phyloP scores from a whole-genome alignment of 106 monocot genomes.

The Phalaenopsis aphrodite region DNA sequence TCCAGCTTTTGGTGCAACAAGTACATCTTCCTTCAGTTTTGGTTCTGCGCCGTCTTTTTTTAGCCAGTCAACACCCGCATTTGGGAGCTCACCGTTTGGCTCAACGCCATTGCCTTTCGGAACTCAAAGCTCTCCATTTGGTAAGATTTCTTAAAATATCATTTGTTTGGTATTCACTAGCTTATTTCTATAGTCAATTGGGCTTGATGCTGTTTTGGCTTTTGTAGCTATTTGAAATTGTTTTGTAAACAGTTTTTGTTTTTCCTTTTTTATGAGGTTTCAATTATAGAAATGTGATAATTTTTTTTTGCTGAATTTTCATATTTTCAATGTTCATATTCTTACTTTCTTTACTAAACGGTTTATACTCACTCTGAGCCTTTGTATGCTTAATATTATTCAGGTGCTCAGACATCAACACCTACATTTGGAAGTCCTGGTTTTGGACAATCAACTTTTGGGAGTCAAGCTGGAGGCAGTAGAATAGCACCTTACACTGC shows the following conservation, averaged over 20 bases:
- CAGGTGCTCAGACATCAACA: constrained; percentile 60
- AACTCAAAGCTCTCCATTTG: constrained; percentile 64
- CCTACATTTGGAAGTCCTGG: constrained; percentile 67
- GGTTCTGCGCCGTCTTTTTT: constrained; percentile 39
- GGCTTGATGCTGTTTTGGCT: not conserved
- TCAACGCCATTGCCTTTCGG: constrained; percentile 54
- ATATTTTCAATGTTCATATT: not conserved
- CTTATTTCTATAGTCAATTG: not conserved
- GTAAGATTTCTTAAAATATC: constrained; percentile 24
- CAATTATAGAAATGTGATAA: not conserved
- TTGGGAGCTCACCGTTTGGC: constrained; percentile 68
- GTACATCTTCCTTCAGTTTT: constrained; percentile 20
- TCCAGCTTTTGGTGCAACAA: constrained; percentile 19
- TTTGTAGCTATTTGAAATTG: constrained; percentile 1
- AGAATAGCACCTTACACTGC: constrained; percentile 53
- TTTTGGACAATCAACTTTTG: constrained; percentile 58
- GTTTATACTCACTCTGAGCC: not conserved
- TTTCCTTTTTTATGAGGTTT: not conserved
- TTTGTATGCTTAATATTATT: constrained; percentile 10
- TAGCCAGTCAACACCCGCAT: constrained; percentile 47
- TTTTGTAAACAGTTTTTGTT: not conserved
- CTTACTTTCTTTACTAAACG: not conserved
- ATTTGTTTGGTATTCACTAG: not conserved
- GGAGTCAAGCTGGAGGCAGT: constrained; percentile 60
- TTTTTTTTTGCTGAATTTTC: not conserved